Base-by-base conservation (phyloP, 257 asterid genomes). In the Paulownia fortunei region DNA sequence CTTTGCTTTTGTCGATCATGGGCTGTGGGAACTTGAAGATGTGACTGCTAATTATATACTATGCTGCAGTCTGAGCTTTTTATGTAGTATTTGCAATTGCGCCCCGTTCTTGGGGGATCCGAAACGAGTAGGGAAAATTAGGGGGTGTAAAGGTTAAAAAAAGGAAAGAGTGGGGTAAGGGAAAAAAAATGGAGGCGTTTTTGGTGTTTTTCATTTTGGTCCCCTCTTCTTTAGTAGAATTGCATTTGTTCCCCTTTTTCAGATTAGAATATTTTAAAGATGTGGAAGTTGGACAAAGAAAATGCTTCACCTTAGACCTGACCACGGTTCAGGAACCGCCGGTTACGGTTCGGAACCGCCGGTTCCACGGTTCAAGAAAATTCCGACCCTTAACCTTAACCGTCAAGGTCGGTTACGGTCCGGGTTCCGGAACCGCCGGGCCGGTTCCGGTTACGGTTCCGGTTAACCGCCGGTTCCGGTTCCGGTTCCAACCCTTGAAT, bases 21-120 rank as follows among this genome's bases (percentile, higher is more conserved):
- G 94, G 71, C 65, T 88, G 8, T 93, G 97, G 97, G 97, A 93
- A 49, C 73, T 93, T 32, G 98, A 93, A 72, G 97, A 93, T 81
- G 97, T 81, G 32, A 84, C 92, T 16, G 97, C 94, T 24, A 84
- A 89, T 34, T 91, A 89, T 79, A 88, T 49, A 52, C 87, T 0
- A 4, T 85, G 78, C 46, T 91, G 81, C 97, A 93, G 70, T 87
- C 95, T 64, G 90, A 92, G 80, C 95, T 93, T 74, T 89, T 88
- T 2, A 80, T 91, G 86, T 91, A 92, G 93, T 18, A 26, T 65
- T 51, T 66, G 0, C 23, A 11, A 2, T 52, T 16, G 6, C 0
- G 59, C 59, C 59, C 59, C 7, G 21, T 0, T 8, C 11, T 59
- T n/a, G 54, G 59, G 84, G 77, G 80, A 39, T 58, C 49, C 16